Base-by-base conservation (phyloP, 768 basidiomycete species). In the Trametes meyenii region DNA sequence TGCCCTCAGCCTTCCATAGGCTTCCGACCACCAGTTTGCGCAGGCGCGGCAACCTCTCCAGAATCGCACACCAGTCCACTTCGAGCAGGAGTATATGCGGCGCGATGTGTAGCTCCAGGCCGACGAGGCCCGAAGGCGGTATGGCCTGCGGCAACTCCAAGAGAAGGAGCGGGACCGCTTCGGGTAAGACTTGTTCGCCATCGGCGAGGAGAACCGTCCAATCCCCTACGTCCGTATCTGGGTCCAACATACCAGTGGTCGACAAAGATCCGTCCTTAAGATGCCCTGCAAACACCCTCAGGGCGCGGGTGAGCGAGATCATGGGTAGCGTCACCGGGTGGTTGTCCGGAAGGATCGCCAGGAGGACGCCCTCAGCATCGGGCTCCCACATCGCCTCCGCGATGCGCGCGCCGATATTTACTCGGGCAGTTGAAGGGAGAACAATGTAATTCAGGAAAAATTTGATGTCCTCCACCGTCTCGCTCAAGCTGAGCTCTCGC, bases 391-490 rank as follows among this genome's bases (percentile, higher is more conserved):
- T 57, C 14, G 36, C 46, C 16, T 57, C 55, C 13, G 36, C 45
- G 23, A 57, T 46, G 21, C 55, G 55, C 10, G 55, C 55, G 36
- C 48, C 36, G 7, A 57, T n/a, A 8, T 35, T 23, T 14, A 57
- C 8, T 0, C 19, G 55, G 4, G 55, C 55, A 1, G 33, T 19
- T 0, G 11, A 36, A 16, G 55, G 55, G 1, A 57, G 14, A 3
- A 24, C 13, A 12, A 57, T 21, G 38, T 57, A 40, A 5, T 48
- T 21, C 14, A 57, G 46, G 45, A 57, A 49, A 21, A 57, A 16
- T 36, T 57, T 39, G 46, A 57, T 48, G 55, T 57, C 55, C 55
- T 57, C 55, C 6, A 57, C 39, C 46, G 55, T 57, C 46, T 57
- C 55, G 14, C 42, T 49, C 21, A 57, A 5, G 7, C 49, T 36